Evolutionary conservation across 495 filamentous ascomycete species (phyloP).

Genomic region (Physcia stellaris): DNA sequence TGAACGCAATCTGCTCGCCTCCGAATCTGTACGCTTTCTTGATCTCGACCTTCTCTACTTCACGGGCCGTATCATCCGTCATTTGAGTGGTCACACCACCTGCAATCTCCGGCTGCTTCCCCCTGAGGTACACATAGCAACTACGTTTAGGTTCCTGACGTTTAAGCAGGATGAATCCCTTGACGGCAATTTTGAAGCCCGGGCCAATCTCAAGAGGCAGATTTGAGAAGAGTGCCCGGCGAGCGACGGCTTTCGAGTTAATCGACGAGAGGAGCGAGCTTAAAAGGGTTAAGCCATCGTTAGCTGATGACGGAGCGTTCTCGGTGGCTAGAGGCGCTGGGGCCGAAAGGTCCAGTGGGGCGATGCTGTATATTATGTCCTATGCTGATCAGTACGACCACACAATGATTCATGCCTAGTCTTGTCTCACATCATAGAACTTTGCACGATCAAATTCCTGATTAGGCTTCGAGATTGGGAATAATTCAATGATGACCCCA

Average conservation of each 20-base stretch:
- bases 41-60: slow-evolving; percentile 68
- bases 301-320: slow-evolving; percentile 36
- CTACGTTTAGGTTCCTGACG: slow-evolving; percentile 63
- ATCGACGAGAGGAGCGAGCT: slow-evolving; percentile 77
- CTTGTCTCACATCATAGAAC: slow-evolving; percentile 77
- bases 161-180: slow-evolving; percentile 82
- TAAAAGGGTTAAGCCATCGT: slow-evolving; percentile 68
- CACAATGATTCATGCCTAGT: too few relatives aligned
- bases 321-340: slow-evolving; percentile 32
- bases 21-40: slow-evolving; percentile 94
- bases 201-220: slow-evolving; percentile 78
- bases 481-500: slow-evolving; percentile 84
- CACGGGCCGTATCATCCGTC: slow-evolving; percentile 58
- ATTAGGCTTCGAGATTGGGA: slow-evolving; percentile 67
- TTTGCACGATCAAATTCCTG: slow-evolving; percentile 69
- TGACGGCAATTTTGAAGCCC: slow-evolving; percentile 72
- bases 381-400: slow-evolving; percentile 17
- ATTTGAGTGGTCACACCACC: slow-evolving; percentile 55
- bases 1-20: slow-evolving; percentile 77
- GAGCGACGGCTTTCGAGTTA: slow-evolving; percentile 79
- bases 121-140: slow-evolving; percentile 74
- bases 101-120: slow-evolving; percentile 70
- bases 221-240: slow-evolving; percentile 73
- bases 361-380: slow-evolving; percentile 66
- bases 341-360: slow-evolving; percentile 52